Conservation (phyloP, 495 filamentous ascomycete genomes). For the Aspergillus homomorphus region DNA sequence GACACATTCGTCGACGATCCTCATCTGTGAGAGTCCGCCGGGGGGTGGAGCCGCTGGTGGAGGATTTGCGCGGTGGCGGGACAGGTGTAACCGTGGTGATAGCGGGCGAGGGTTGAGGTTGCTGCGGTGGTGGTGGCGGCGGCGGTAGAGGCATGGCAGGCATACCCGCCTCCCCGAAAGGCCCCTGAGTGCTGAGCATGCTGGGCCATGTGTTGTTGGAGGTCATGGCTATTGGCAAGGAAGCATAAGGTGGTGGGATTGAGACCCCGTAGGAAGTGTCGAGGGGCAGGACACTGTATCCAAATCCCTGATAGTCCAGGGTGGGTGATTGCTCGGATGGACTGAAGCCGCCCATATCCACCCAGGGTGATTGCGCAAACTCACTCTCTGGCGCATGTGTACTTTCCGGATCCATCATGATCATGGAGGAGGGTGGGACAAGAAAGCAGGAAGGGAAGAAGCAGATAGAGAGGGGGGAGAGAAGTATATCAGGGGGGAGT, state of each 20-base stretch:
- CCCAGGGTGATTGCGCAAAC: conserved; percentile 51
- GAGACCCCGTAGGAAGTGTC: conserved; percentile 43
- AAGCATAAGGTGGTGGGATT: conserved; percentile 46
- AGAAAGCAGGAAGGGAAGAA: conserved; percentile 7
- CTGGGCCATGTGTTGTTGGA: conserved; percentile 69
- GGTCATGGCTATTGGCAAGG: conserved; percentile 62
- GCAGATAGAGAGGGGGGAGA: conserved; percentile 9
- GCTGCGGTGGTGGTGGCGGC: not conserved
- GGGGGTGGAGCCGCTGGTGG: conserved; percentile 60
- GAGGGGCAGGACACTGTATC: conserved; percentile 41
- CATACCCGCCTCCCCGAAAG: conserved; percentile 32
- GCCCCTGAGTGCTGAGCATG: conserved; percentile 51
- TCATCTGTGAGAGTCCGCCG: conserved; percentile 90
- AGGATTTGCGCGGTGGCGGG: conserved; percentile 46
- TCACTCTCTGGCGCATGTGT: conserved; percentile 45
- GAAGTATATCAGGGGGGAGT: conserved; percentile 1
- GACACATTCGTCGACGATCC: conserved; percentile 88
- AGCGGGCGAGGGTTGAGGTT: conserved; percentile 20
- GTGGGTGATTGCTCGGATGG: conserved; percentile 45
- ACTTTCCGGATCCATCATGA: conserved; percentile 46
- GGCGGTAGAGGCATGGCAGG: conserved; percentile 1
- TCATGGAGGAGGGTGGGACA: conserved; percentile 18
- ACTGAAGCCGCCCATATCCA: conserved; percentile 47
- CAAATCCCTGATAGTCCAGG: conserved; percentile 44
- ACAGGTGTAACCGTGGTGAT: conserved; percentile 19